Conservation (phyloP, 495 filamentous ascomycete species). For the Poronia punctata region DNA sequence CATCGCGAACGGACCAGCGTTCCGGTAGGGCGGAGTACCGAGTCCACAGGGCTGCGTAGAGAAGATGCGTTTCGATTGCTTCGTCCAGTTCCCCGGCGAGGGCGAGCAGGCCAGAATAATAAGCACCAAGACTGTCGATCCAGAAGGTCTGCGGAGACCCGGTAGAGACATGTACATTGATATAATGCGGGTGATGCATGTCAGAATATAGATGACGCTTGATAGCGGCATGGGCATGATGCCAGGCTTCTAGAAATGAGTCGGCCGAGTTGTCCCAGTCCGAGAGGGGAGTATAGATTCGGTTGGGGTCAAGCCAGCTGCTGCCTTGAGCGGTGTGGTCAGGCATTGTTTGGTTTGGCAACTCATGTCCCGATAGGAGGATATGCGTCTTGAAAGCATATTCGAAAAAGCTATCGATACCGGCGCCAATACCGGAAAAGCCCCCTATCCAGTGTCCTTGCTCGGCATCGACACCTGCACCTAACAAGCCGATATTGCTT, state of each 20-base stretch:
- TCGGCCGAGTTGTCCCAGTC: slow-evolving; percentile 64
- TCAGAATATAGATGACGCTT: slow-evolving; percentile 78
- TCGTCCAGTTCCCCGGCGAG: slow-evolving; percentile 84
- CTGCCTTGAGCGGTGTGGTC: slow-evolving; percentile 17
- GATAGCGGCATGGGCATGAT: slow-evolving; percentile 75
- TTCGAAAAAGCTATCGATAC: slow-evolving; percentile 96
- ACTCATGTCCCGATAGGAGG: slow-evolving; percentile 64
- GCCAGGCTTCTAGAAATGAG: slow-evolving; percentile 77
- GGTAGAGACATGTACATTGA: slow-evolving; percentile 82
- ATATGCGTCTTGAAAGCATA: slow-evolving; percentile 94
- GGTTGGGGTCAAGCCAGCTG: slow-evolving; percentile 47
- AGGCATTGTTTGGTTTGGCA: slow-evolving; percentile 42
- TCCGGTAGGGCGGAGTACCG: slow-evolving; percentile 89
- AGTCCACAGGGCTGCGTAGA: slow-evolving; percentile 90
- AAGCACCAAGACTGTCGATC: slow-evolving; percentile 93
- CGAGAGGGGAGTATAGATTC: slow-evolving; percentile 50
- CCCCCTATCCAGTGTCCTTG: slow-evolving; percentile 82
- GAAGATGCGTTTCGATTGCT: slow-evolving; percentile 77
- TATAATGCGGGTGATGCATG: slow-evolving; percentile 73
- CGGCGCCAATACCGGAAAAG: slow-evolving; percentile 87
- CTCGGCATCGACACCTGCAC: slow-evolving; percentile 87
- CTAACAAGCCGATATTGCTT: slow-evolving; percentile 81
- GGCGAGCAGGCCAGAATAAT: slow-evolving; percentile 86
- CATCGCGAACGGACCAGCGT: slow-evolving; percentile 82
- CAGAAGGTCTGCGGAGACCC: slow-evolving; percentile 74